These are phyloP conservation scores for Reutealis trisperma DNA, from an alignment of 345 rosid genomes.

Conservation along the genomic window DNA sequence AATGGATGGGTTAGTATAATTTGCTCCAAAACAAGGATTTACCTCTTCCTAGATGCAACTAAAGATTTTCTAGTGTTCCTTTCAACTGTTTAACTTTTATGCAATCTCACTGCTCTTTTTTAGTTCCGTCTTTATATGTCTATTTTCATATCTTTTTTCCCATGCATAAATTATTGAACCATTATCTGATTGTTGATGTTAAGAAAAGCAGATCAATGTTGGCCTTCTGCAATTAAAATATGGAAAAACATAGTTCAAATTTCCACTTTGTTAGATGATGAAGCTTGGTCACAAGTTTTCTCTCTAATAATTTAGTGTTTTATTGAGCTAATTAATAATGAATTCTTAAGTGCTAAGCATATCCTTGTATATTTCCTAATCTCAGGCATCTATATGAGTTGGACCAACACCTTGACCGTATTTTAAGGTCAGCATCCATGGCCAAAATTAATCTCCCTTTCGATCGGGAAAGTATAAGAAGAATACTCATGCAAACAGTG, in stretches of 20 bases:
- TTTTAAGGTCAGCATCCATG: conserved; percentile 74
- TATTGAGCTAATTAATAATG: neutral
- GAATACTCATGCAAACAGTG: conserved; percentile 72
- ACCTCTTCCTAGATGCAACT: neutral
- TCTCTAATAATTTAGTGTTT: no score
- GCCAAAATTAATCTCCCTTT: conserved; percentile 67
- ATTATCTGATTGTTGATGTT: neutral
- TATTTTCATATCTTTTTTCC: neutral
- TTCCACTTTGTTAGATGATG: neutral
- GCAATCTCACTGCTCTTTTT: neutral
- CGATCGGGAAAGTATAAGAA: conserved; percentile 53
- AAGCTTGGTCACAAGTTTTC: neutral
- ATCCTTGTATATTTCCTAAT: conserved; percentile 6
- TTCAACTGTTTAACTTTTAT: neutral
- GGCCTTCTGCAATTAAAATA: neutral
- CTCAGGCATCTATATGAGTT: conserved; percentile 74
- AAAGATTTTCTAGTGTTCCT: neutral
- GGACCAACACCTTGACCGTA: conserved; percentile 91
- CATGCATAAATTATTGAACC: neutral
- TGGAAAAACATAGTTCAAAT: neutral
- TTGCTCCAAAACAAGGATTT: neutral
- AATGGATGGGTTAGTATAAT: conserved; percentile 62
- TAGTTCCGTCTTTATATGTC: neutral
- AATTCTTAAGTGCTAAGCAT: neutral
- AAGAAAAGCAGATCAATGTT: neutral